Conservation (phyloP, 305 asterid genomes). For the Solanum hybrid region DNA sequence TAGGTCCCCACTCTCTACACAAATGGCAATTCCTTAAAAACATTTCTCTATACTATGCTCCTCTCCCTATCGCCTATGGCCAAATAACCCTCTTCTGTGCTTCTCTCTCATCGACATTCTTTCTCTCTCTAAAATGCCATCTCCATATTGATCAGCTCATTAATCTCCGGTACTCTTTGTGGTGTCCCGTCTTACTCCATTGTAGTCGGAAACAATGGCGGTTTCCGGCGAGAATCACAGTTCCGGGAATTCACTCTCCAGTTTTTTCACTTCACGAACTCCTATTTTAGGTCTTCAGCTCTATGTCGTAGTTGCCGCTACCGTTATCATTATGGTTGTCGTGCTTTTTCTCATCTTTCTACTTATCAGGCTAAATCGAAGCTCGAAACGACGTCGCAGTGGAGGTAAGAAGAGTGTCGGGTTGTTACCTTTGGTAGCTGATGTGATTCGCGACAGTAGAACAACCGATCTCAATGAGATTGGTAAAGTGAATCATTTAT, state of each 20-base stretch:
- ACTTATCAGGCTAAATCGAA: constrained; percentile 30
- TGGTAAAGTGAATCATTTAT: background rate
- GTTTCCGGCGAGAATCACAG: constrained; percentile 13
- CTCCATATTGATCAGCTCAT: background rate
- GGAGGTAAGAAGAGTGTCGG: constrained; percentile 36
- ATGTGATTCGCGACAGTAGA: constrained; percentile 20
- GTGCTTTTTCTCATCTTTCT: constrained; percentile 31
- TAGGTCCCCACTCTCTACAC: background rate
- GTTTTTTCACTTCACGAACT: constrained; percentile 36
- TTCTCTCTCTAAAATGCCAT: background rate
- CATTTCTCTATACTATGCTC: background rate
- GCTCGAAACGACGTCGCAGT: constrained; percentile 28
- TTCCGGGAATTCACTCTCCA: constrained; percentile 25
- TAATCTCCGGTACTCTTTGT: background rate
- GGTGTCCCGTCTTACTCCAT: background rate
- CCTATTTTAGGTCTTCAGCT: constrained; percentile 65
- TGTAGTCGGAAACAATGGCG: constrained; percentile 34
- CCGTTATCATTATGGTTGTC: constrained; percentile 31
- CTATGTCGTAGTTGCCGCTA: constrained; percentile 42
- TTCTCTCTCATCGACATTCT: background rate
- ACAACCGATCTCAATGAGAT: constrained; percentile 23
- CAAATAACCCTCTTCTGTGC: background rate
- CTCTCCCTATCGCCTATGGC: background rate
- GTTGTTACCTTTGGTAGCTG: constrained; percentile 44
- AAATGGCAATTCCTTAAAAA: background rate